A percentile compares a stretch with the other conserved stretches of the same genome.
These are phyloP conservation scores for Umbelopsis sp. DNA, from an alignment of 371 early-diverging fungal species.

Conservation along the genomic window DNA sequence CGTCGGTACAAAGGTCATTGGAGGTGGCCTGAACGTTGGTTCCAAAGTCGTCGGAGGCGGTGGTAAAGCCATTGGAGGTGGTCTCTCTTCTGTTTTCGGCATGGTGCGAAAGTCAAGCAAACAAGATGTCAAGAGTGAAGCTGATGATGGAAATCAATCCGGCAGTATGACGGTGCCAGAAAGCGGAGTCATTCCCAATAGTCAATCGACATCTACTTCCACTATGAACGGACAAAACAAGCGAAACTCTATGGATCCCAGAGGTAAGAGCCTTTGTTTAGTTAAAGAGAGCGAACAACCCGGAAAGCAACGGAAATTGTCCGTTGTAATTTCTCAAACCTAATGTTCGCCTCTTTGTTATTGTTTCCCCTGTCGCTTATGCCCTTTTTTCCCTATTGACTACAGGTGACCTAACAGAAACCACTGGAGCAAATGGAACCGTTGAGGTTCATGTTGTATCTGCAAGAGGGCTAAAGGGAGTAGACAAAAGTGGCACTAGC, in stretches of 20 bases:
- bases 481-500: constrained; percentile 59
- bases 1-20: constrained; percentile 19
- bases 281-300: too few species aligned
- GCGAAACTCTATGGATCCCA: constrained; percentile 2
- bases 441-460: constrained; percentile 50
- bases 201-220: not conserved
- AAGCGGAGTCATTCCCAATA: not conserved
- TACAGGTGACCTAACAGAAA: not conserved
- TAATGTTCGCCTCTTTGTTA: too few species aligned
- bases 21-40: constrained; percentile 17
- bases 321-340: too few species aligned
- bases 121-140: not conserved
- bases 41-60: constrained; percentile 15
- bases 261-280: not conserved
- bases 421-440: constrained; percentile 34
- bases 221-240: not conserved
- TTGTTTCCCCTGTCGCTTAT: not conserved
- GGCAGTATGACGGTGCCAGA: not conserved
- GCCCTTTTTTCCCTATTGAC: not conserved
- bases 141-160: not conserved
- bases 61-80: constrained; percentile 11
- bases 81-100: not conserved
- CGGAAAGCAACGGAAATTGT: too few species aligned
- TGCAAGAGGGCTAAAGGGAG: constrained; percentile 61
- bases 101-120: not conserved